Evolutionary conservation across 768 basidiomycete genomes (phyloP), one percentile per base, ranked within the genome.

Genomic region (Dentipellis fragilis): DNA sequence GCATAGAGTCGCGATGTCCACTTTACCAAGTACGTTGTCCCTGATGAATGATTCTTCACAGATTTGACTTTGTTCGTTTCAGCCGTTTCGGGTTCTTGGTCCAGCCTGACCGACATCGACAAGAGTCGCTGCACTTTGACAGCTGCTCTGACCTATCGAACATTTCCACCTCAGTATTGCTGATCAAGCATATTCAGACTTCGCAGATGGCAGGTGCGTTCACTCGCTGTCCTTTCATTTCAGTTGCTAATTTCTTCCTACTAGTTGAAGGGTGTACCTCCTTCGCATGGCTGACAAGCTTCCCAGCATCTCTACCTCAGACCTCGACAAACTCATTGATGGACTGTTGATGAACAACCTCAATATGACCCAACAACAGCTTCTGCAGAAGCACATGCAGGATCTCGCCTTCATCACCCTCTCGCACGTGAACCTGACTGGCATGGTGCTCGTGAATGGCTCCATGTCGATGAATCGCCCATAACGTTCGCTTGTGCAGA

Each of bases 181-280:
- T 64, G 12, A 62, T 16, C 40, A 9, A 7, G 11, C 40, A 14
- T 14, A 11, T 16, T 14, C 40, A 14, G 16, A 42, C 40, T 14
- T 42, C 16, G 16, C 12, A 4, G 14, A 14, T 42, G 40, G 19
- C 4, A 14, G 40, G 40, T 42, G 12, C 40, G 40, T 42, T 16
- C 19, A 14, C 19, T 42, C 12, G 14, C 39, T 42, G 16, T 7
- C 29, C 29, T 29, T 3, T 42, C 40, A 7, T 6, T 42, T 11
- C 12, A 14, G 7, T 16, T 1, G 1, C 6, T 42, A 6, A 9
- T 23, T 59, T 55, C 23, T 29, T 4, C 11, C 1, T 1, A 19
- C 3, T 39, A 61, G 63, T 21, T 64, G 63, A 61, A 64, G 62
- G 23, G 38, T 64, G n/a, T 61, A 61, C 9, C 62, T 61, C 55